Base-by-base conservation (phyloP, 352 stramenopile species). In the Globisporangium mamillatum region DNA sequence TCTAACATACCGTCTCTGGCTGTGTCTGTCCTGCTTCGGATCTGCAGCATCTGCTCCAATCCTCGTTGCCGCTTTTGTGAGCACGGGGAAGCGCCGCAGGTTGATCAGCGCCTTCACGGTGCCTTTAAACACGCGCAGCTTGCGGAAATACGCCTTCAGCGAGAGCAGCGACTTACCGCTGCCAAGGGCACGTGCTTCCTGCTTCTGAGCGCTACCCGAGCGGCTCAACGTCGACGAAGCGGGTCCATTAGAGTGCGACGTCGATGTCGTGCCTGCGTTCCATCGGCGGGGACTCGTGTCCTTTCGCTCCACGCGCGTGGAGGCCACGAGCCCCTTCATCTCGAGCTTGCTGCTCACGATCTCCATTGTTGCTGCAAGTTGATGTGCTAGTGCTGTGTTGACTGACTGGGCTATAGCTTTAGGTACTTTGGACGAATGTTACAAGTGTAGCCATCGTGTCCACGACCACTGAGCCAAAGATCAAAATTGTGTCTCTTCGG, bases 51-150 rank as follows among this genome's bases (percentile, higher is more conserved):
- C 20, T 41, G 5, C 5, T 8, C 5, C 18, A n/a, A 22, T 20
- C 12, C 20, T 18, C 6, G 41, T 56, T 18, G 34, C 50, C 1
- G 34, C 14, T 24, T 29, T 50, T 2, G 18, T 12, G 32, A 67
- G 32, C 62, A 32, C 27, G 1, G 59, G 58, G 62, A 86, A 24
- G 10, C 80, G 68, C 9, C 75, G 74, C 3, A 91, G 72, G 29
- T 82, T 81, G 64, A 91, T 91, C 44, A 91, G 63, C 29, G 81
- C 80, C 66, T 81, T 88, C 20, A 91, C 73, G 5, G 81, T 91
- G 24, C 82, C 81, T 48, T 90, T 90, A 54, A 92, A 89, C 10
- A 82, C 88, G 4, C 79, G 78, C 22, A 92, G 66, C 18, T 92
- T 91, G 24, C 79, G 75, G 57, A 88, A 92, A 59, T 91, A 82